Evolutionary conservation across 768 basidiomycete species (phyloP), one percentile per base, ranked within the genome.

Genomic region (Psilocybe cubensis): DNA sequence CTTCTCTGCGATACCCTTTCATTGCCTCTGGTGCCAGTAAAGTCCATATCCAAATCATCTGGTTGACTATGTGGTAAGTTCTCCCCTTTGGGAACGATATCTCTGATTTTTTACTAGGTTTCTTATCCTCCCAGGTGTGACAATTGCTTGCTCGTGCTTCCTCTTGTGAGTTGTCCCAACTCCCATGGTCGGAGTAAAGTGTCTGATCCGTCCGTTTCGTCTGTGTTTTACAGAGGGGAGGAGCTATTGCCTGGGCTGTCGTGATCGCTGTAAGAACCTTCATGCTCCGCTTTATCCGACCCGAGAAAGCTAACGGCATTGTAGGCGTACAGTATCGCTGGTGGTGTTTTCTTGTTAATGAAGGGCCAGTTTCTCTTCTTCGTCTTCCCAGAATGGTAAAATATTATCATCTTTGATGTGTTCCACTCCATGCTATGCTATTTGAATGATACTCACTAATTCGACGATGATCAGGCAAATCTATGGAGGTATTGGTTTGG

Each of bases 131-230:
- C 27, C 55, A 89, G 88, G 88, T 91, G 88, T 77, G 88, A 90
- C 76, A 89, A 89, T 73, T 91, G 88, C 74, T 76, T 89, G 56
- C 82, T 91, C 56, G 75, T 89, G 58, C 76, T 91, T 57, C 88
- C 88, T 67, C 79, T 91, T 72, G 89, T 88, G 66, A 68, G 86
- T 68, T 47, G 55, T 61, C 64, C 44, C 11, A 57, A 52, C 54
- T 45, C 50, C 55, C 56, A 48, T 60, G 31, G 51, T 56, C 54
- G 60, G 59, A 63, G 61, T 40, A 57, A 58, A 33, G 48, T 33
- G 58, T 63, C 63, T 74, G 67, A 73, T 68, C 67, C 62, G 68
- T 64, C 57, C 57, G 70, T 57, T 65, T 61, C 60, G 66, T 57
- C 65, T 66, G 58, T 57, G 54, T 60, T 62, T 61, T 52, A 53